Evolutionary conservation across 2,329 filamentous ascomycete species (phyloP), one percentile per base, ranked within the genome.

Genomic region (Aspergillus sp.): DNA sequence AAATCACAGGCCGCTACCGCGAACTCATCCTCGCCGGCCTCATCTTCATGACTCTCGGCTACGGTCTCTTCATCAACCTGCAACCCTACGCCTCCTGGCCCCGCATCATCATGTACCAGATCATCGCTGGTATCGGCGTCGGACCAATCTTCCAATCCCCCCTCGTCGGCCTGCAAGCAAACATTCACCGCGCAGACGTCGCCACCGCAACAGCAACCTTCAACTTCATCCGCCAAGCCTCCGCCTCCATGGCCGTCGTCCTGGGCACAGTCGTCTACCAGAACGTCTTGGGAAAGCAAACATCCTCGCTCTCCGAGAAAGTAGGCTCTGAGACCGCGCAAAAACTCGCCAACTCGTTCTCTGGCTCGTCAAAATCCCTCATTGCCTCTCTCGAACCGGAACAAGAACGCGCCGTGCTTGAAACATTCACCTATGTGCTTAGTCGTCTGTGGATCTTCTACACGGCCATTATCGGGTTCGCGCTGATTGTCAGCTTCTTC

Each of bases 1-100:
- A 85, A 48, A 90, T 81, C 63, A 86, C 83, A 0, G 85, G 85
- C 27, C 77, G 78, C 52, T 88, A 86, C 66, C 77, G 76, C 19
- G 71, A 76, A 10, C 67, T 78, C 41, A 86, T 90, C 58, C 74
- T 79, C 47, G 67, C 68, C 17, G 83, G 83, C 41, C 71, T 85
- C 59, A 50, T 71, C 7, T 60, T 86, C 48, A 79, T 82, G 66
- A 77, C 79, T 0, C 69, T 89, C 7, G 86, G 86, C 2, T 80
- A 80, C 41, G 85, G 85, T 47, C 78, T 85, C 47, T 75, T 83
- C 58, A 78, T 88, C 32, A 76, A 79, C 39, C 63, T 81, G 3
- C 71, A 73, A 19, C 67, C 71, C 17, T 75, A 77, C 60, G 83
- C 61, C 53, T 83, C 66, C 49, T 77, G 72, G 73, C 58, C 71